Base-by-base conservation (phyloP, 1,284 basidiomycete species). In the Lentinula novae-zelandiae region DNA sequence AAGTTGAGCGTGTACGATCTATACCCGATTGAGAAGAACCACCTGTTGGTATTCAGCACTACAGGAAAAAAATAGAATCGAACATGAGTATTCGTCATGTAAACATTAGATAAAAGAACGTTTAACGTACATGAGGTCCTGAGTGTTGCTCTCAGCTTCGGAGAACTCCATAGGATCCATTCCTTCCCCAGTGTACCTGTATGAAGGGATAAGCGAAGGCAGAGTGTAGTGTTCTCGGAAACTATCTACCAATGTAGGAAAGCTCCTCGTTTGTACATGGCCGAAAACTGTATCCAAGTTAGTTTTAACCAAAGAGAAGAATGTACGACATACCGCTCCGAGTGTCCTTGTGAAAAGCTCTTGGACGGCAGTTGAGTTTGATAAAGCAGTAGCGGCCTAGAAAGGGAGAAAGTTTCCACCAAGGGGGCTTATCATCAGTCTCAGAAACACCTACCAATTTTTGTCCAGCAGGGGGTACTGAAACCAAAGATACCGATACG, bases 151-250 rank as follows among this genome's bases (percentile, higher is more conserved):
- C 75, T 93, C 91, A 0, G 92, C 91, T 72, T 96, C 94, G 1
- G 91, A 86, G 75, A 97, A 96, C 75, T 96, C 95, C 90, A 95
- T 90, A 54, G 85, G 74, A 72, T 94, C 92, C 94, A 95, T 95
- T 58, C 94, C 94, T 73, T 95, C 93, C 27, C 86, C 90, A 17
- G 89, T 92, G 75, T 95, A 95, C 78, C 77, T 78, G 36, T 33
- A 39, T 7, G 44, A 17, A 31, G n/a, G 17, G 33, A 36, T 34
- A 44, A 57, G 36, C 3, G 27, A 54, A n/a, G 10, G 12, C 9
- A 10, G 51, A 5, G 48, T 12, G 12, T 17, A 34, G 33, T 27
- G 27, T 27, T 36, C 33, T 22, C 20, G 15, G 42, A 44, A 12
- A 52, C 13, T 53, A 61, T 67, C 64, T 20, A 78, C 91, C 93